Conservation (phyloP, 192 early-diverging fungal species). For the Coemansia sp. region DNA sequence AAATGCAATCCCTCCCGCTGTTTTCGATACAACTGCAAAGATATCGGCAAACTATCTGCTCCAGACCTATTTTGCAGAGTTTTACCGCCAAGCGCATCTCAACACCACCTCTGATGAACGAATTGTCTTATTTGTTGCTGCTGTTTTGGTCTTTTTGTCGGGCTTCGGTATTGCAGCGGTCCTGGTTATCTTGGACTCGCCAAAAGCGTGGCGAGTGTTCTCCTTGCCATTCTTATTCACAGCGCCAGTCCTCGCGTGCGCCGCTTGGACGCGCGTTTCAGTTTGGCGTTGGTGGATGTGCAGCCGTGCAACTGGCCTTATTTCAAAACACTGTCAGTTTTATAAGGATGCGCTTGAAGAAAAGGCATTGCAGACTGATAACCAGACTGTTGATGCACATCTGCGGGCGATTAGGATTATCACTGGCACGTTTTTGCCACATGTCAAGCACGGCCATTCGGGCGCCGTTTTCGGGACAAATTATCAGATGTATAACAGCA, state of each 20-base stretch:
- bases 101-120: conserved; percentile 30
- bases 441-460: neutral
- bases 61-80: conserved; percentile 25
- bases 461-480: neutral
- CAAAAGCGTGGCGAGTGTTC: conserved; percentile 25
- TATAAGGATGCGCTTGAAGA: neutral
- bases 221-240: conserved; percentile 15
- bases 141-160: conserved; percentile 10
- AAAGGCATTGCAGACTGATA: conserved; percentile 9
- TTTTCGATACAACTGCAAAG: conserved; percentile 42
- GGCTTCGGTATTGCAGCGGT: conserved; percentile 12
- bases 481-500: neutral
- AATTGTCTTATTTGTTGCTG: neutral
- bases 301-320: conserved; percentile 19
- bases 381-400: neutral
- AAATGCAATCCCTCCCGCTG: conserved; percentile 31
- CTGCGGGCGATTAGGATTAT: conserved; percentile 11
- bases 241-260: neutral
- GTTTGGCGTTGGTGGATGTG: conserved; percentile 27
- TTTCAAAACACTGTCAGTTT: neutral
- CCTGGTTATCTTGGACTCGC: neutral
- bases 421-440: conserved; percentile 25
- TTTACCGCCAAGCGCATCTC: conserved; percentile 26
- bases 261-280: conserved; percentile 30
- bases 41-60: conserved; percentile 25